These are phyloP conservation scores for Colletotrichum navitas DNA, from an alignment of 2,329 filamentous ascomycete species.

Conservation along the genomic window DNA sequence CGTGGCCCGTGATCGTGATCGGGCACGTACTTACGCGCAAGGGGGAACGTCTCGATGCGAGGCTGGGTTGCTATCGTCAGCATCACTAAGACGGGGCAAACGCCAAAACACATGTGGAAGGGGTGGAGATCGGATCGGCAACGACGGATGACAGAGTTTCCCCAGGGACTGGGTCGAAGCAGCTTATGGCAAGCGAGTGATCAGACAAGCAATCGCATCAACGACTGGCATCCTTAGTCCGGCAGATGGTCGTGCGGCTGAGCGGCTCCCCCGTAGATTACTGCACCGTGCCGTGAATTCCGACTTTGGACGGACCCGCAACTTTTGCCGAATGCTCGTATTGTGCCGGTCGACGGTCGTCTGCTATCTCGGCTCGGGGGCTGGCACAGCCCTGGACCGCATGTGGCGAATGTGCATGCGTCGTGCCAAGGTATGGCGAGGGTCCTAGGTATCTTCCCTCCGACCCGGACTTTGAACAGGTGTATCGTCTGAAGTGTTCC, in stretches of 20 bases:
- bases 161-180: background rate
- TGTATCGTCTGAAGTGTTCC: slow-evolving; percentile 38
- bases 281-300: slow-evolving; percentile 23
- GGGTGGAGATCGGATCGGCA: background rate
- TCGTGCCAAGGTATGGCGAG: slow-evolving; percentile 7
- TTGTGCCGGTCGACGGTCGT: background rate
- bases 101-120: background rate
- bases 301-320: background rate
- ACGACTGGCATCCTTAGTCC: background rate
- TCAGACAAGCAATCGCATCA: slow-evolving; percentile 11
- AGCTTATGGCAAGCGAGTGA: background rate
- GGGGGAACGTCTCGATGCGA: background rate
- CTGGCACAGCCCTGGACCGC: slow-evolving; percentile 10
- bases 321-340: slow-evolving; percentile 7
- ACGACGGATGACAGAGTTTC: slow-evolving; percentile 12
- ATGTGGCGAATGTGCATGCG: background rate
- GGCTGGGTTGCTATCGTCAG: slow-evolving; percentile 7
- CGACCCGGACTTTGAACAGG: slow-evolving; percentile 21
- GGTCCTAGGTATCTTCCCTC: background rate
- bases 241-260: slow-evolving; percentile 11
- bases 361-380: slow-evolving; percentile 1
- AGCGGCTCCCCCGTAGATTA: slow-evolving; percentile 23
- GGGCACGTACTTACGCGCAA: background rate
- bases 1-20: background rate
- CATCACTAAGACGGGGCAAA: slow-evolving; percentile 12